A percentile compares a stretch with the other conserved stretches of the same genome.
Evolutionary conservation across 208 protist genomes (phyloP).

Genomic region (Kentomonas sorsogonicus): DNA sequence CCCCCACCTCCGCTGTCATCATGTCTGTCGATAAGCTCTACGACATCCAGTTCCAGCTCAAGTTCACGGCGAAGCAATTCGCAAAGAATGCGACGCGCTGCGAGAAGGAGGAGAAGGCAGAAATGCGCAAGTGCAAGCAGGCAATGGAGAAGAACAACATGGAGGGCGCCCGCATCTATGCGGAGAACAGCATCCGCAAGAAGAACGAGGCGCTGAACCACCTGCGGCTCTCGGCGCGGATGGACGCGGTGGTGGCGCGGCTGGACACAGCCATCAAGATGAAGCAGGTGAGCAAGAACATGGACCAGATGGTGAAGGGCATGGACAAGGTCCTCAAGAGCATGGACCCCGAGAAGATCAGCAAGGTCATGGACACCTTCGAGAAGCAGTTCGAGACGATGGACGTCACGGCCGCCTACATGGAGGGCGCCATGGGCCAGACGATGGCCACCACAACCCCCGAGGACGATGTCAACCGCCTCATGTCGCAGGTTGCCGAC

Average conservation of each 20-base stretch:
- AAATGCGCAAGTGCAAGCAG: constrained; percentile 91
- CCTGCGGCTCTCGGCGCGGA: constrained; percentile 90
- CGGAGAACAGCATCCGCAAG: constrained; percentile 97
- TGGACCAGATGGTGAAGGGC: constrained; percentile 91
- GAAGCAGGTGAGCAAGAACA: constrained; percentile 92
- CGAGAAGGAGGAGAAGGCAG: constrained; percentile 91
- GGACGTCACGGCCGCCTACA: constrained; percentile 91
- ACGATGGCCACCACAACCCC: constrained; percentile 89
- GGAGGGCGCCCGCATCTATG: constrained; percentile 97
- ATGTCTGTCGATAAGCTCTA: constrained; percentile 80
- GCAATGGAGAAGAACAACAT: constrained; percentile 97
- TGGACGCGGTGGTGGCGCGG: constrained; percentile 95
- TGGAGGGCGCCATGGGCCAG: constrained; percentile 92
- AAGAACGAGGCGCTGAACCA: constrained; percentile 97
- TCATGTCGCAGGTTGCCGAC: constrained; percentile 94
- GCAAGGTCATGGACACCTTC: constrained; percentile 95
- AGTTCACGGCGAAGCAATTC: constrained; percentile 95
- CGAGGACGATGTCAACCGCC: constrained; percentile 86
- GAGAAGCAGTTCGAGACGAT: constrained; percentile 97
- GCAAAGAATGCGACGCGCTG: constrained; percentile 77
- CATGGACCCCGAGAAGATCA: constrained; percentile 92
- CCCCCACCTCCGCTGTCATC: not conserved
- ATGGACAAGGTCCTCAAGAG: constrained; percentile 93
- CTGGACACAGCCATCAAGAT: constrained; percentile 95
- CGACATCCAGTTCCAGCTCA: constrained; percentile 94